Evolutionary conservation across 192 early-diverging fungal species (phyloP), one percentile per base, ranked within the genome.

Genomic region (Gonapodya prolifera): DNA sequence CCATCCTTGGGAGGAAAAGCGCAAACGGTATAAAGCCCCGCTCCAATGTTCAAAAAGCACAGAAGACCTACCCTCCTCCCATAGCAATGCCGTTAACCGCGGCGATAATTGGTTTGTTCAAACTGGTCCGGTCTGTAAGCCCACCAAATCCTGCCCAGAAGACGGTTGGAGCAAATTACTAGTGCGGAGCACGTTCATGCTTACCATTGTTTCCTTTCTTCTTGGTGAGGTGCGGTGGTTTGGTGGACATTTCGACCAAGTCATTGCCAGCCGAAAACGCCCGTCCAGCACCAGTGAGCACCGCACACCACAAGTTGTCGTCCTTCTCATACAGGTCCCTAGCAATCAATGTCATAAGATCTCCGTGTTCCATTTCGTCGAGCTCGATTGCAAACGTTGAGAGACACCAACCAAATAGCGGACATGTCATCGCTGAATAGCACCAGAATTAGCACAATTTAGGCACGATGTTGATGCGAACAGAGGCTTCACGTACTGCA

Each of bases 31-130:
- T 61, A 61, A 16, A 16, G 8, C 8, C 23, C 8, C 8, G 45
- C 8, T 16, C 8, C 45, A 61, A 8, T 23, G 8, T 61, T 61
- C 45, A 61, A 61, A 61, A 61, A 61, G 8, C 23, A 61, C 8
- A 2, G 31, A 73, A 8, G 2, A 13, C 71, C 8, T 29, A 73
- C 28, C 71, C 71, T 73, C 71, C 71, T 2, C 71, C 71, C 31
- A 84, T 35, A n/a, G 83, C 83, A 34, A 77, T 77, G 17, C 83
- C 83, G 80, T 84, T 82, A 1, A 84, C 83, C 70, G 83, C 83
- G 73, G 83, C 83, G 78, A 84, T 84, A 18, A 84, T 34, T n/a
- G 83, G 83, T 61, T 84, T 84, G 17, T 77, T 79, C 2, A 69
- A 75, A 34, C 77, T 34, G 16, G 71, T 73, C 2, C 83, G 75